phyloP scores from a whole-genome alignment of 1,139 yeast genomes.

The Taiozyma sp. region DNA sequence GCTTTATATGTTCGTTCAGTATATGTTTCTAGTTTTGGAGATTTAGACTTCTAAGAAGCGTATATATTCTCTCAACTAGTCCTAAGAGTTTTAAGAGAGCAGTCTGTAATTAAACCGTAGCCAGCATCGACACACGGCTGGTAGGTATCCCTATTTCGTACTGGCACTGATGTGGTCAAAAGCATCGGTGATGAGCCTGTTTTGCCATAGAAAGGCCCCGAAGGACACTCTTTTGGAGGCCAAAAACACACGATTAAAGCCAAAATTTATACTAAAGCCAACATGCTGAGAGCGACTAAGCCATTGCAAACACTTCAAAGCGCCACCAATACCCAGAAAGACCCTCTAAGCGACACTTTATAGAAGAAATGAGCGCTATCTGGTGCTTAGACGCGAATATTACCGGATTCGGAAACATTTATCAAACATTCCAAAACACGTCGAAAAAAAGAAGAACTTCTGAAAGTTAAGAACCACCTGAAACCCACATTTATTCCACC shows the following conservation, averaged over 20 bases:
- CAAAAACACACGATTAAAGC: too few relatives aligned
- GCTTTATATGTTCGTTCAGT: not conserved
- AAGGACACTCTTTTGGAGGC: too few relatives aligned
- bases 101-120: too few relatives aligned
- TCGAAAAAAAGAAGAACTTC: not conserved
- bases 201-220: too few relatives aligned
- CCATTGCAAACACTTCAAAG: not conserved
- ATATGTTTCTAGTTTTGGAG: not conserved
- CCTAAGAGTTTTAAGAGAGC: slow-evolving; percentile 8
- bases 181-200: too few relatives aligned
- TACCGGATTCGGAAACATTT: not conserved
- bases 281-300: too few relatives aligned
- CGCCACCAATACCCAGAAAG: not conserved
- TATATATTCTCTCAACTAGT: slow-evolving; percentile 8
- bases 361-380: not conserved
- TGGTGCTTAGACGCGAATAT: not conserved
- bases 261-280: too few relatives aligned
- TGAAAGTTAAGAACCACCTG: not conserved
- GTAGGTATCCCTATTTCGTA: not conserved
- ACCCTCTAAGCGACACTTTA: not conserved
- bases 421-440: not conserved
- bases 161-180: too few relatives aligned
- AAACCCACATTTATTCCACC: not conserved
- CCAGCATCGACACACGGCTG: too few relatives aligned
- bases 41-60: not conserved